Evolutionary conservation across 768 basidiomycete genomes (phyloP).

Genomic region (Suillus bovinus): DNA sequence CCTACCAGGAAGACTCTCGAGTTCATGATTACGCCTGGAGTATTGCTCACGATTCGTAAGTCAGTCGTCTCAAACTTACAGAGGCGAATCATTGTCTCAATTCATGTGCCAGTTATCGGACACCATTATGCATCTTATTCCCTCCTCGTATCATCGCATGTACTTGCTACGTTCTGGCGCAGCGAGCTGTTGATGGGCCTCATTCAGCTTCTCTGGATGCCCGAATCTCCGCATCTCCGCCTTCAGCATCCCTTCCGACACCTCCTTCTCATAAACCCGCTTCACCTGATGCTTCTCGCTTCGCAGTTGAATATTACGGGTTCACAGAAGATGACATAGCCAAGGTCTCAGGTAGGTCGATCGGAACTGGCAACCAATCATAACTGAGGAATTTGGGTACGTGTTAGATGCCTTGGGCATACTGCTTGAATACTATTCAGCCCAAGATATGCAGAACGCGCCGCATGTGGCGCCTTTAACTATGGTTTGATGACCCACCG

Average conservation of each 20-base stretch:
- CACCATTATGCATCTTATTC: slow-evolving; percentile 74
- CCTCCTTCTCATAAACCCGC: slow-evolving; percentile 77
- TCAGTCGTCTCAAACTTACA: slow-evolving; percentile 16
- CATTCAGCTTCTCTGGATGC: slow-evolving; percentile 74
- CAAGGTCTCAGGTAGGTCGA: slow-evolving; percentile 56
- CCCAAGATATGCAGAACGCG: slow-evolving; percentile 53
- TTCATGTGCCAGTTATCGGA: slow-evolving; percentile 59
- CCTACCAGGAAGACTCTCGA: slow-evolving; percentile 44
- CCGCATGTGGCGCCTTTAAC: slow-evolving; percentile 52
- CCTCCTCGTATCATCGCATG: slow-evolving; percentile 70
- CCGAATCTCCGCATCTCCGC: slow-evolving; percentile 68
- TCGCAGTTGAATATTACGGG: slow-evolving; percentile 66
- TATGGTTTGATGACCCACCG: slow-evolving; percentile 42
- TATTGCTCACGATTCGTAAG: slow-evolving; percentile 84
- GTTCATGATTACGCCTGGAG: slow-evolving; percentile 84
- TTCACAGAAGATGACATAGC: slow-evolving; percentile 60
- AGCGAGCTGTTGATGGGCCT: slow-evolving; percentile 69
- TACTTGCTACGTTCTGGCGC: slow-evolving; percentile 77
- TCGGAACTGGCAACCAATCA: slow-evolving; percentile 1
- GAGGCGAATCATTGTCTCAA: slow-evolving; percentile 9
- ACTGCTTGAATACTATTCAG: slow-evolving; percentile 70
- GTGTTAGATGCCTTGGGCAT: slow-evolving; percentile 60
- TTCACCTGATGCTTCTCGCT: slow-evolving; percentile 68
- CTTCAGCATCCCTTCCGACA: slow-evolving; percentile 76
- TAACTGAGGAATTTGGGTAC: slow-evolving; percentile 9